phyloP scores from a whole-genome alignment of 2,329 filamentous ascomycete genomes.

The Penicillium sp. region DNA sequence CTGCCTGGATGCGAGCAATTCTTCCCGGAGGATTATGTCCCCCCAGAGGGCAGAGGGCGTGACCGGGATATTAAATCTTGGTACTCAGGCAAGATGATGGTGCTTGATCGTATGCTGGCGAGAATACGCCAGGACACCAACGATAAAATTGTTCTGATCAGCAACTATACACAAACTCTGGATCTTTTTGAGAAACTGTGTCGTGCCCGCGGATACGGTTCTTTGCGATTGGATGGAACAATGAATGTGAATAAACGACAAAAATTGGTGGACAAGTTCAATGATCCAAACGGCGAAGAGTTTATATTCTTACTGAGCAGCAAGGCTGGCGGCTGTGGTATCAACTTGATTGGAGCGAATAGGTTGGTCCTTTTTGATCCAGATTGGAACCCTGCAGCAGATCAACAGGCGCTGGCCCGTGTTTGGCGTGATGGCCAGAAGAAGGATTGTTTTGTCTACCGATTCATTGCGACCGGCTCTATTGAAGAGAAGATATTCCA shows the following conservation, averaged over 20 bases:
- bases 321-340: constrained; percentile 93
- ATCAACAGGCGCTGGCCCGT: constrained; percentile 93
- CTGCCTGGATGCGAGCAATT: constrained; percentile 79
- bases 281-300: constrained; percentile 82
- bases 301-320: constrained; percentile 95
- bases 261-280: constrained; percentile 97
- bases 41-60: constrained; percentile 79
- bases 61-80: constrained; percentile 90
- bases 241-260: constrained; percentile 98
- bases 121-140: constrained; percentile 94
- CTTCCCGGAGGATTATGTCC: constrained; percentile 82
- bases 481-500: constrained; percentile 99
- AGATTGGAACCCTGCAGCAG: constrained; percentile 95
- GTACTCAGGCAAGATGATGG: constrained; percentile 98
- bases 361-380: constrained; percentile 94
- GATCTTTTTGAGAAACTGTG: constrained; percentile 93
- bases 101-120: constrained; percentile 95
- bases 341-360: constrained; percentile 93
- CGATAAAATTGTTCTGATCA: constrained; percentile 98
- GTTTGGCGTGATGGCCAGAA: constrained; percentile 99
- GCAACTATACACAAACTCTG: constrained; percentile 94
- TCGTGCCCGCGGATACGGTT: constrained; percentile 77
- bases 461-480: constrained; percentile 96
- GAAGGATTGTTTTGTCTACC: constrained; percentile 98
- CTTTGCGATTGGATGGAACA: constrained; percentile 84